Conservation (phyloP, 2,329 filamentous ascomycete genomes). For the Cladosporium sp. region DNA sequence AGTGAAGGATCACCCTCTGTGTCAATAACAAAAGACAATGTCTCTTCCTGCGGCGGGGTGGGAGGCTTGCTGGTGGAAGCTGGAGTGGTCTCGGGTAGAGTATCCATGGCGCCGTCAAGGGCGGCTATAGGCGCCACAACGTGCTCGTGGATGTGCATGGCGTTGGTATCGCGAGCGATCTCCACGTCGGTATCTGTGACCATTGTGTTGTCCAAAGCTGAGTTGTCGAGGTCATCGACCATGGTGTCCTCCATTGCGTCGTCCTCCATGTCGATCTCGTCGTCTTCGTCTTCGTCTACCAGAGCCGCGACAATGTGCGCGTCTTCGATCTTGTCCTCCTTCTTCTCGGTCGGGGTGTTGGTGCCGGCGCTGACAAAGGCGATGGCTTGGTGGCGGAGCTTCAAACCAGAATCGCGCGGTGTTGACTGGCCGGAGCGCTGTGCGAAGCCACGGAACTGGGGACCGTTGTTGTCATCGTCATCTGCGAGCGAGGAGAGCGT, state of each 20-base stretch:
- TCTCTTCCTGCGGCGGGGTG: slow-evolving; percentile 13
- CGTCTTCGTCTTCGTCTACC: slow-evolving; percentile 20
- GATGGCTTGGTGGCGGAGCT: slow-evolving; percentile 54
- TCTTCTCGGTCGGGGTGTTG: slow-evolving; percentile 33
- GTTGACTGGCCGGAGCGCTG: slow-evolving; percentile 19
- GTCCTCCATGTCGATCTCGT: slow-evolving; percentile 21
- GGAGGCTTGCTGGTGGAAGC: slow-evolving; percentile 1
- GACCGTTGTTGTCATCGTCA: slow-evolving; percentile 6
- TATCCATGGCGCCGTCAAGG: slow-evolving; percentile 7
- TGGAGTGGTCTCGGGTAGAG: background rate
- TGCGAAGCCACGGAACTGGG: slow-evolving; percentile 29
- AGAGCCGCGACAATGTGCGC: slow-evolving; percentile 15
- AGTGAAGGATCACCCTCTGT: slow-evolving; percentile 29
- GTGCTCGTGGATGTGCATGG: slow-evolving; percentile 12
- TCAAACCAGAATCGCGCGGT: slow-evolving; percentile 44
- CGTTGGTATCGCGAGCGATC: slow-evolving; percentile 21
- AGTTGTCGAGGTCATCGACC: slow-evolving; percentile 6
- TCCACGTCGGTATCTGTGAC: slow-evolving; percentile 28
- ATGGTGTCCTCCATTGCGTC: background rate
- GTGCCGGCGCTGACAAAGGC: slow-evolving; percentile 59
- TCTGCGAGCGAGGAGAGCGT: background rate
- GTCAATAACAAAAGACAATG: slow-evolving; percentile 29
- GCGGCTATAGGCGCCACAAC: background rate
- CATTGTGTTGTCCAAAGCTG: slow-evolving; percentile 25
- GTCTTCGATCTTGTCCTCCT: slow-evolving; percentile 18